Percentiles rank a stretch among this genome's conserved stretches.
These are phyloP conservation scores for Choiromyces venosus DNA, from an alignment of 495 filamentous ascomycete species.

Conservation along the genomic window DNA sequence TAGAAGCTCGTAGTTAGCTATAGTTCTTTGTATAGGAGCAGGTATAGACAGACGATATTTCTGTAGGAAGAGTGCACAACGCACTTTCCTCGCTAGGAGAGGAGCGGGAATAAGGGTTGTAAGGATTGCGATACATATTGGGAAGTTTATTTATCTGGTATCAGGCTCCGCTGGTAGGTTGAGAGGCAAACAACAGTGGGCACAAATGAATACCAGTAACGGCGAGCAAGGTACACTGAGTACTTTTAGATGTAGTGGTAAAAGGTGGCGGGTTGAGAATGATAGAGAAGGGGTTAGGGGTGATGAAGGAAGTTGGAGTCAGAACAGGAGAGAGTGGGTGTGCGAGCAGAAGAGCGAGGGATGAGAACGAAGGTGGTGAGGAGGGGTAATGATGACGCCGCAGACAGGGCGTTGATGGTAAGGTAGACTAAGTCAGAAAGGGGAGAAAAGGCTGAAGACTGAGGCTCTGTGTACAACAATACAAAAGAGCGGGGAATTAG, in stretches of 20 bases:
- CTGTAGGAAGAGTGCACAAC: slow-evolving; percentile 33
- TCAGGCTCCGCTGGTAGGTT: background rate
- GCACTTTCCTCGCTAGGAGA: slow-evolving; percentile 3
- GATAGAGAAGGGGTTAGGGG: background rate
- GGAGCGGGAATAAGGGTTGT: slow-evolving; percentile 23
- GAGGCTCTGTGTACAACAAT: background rate
- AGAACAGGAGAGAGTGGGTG: background rate
- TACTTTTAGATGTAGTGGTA: background rate
- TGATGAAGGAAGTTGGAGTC: background rate
- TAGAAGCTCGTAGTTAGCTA: background rate
- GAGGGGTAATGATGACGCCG: slow-evolving; percentile 3
- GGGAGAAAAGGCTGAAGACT: background rate
- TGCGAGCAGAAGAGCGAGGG: background rate
- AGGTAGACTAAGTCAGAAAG: background rate
- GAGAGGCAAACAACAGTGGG: background rate
- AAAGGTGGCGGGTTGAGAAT: background rate
- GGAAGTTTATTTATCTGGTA: background rate
- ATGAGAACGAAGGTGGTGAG: background rate
- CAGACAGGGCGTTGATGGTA: background rate
- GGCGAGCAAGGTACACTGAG: background rate
- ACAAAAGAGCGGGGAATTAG: background rate
- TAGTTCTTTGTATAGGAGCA: background rate
- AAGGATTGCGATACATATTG: slow-evolving; percentile 1
- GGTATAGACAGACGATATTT: slow-evolving; percentile 40
- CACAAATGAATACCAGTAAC: background rate